Evolutionary conservation across 805 yeast species (phyloP).

Genomic region (Cyberlindnera americana): DNA sequence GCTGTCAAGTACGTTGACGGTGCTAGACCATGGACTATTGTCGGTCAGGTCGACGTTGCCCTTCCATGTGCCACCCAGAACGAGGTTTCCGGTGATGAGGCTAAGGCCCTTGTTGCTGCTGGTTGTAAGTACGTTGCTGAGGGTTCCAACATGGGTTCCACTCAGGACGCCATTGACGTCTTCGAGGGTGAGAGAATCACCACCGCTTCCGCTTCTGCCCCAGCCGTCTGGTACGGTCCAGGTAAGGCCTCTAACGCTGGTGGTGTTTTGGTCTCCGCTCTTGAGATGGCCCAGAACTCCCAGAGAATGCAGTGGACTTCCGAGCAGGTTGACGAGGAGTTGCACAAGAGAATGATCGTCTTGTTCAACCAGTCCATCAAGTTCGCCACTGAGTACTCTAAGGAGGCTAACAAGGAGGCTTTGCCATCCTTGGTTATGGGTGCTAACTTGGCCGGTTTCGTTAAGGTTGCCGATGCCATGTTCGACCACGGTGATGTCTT

Average conservation of each 20-base stretch:
- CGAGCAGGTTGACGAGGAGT: constrained; percentile 88
- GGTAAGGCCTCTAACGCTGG: constrained; percentile 99
- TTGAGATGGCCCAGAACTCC: constrained; percentile 99
- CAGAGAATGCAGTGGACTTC: constrained; percentile 87
- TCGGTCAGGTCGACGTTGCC: constrained; percentile 90
- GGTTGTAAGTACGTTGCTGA: constrained; percentile 94
- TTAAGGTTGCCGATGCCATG: constrained; percentile 98
- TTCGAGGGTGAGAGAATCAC: constrained; percentile 77
- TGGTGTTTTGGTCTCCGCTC: constrained; percentile 98
- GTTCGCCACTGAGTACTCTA: constrained; percentile 78
- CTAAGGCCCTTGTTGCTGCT: constrained; percentile 86
- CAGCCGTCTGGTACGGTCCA: constrained; percentile 95
- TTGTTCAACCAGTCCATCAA: constrained; percentile 91
- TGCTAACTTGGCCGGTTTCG: constrained; percentile 98
- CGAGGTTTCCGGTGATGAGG: constrained; percentile 96
- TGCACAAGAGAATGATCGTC: constrained; percentile 87
- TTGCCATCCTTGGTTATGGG: constrained; percentile 97
- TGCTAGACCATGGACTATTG: constrained; percentile 95
- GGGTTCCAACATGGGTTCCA: constrained; percentile 99
- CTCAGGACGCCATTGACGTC: constrained; percentile 93
- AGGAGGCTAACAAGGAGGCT: constrained; percentile 58
- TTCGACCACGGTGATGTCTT: constrained; percentile 87
- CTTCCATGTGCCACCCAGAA: constrained; percentile 98
- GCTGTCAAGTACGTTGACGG: constrained; percentile 78
- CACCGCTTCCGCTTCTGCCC: constrained; percentile 37